Percentiles rank a stretch among this genome's conserved stretches.
These are phyloP conservation scores for Scheffersomyces stipitis DNA, from an alignment of 805 yeast species.

Conservation along the genomic window DNA sequence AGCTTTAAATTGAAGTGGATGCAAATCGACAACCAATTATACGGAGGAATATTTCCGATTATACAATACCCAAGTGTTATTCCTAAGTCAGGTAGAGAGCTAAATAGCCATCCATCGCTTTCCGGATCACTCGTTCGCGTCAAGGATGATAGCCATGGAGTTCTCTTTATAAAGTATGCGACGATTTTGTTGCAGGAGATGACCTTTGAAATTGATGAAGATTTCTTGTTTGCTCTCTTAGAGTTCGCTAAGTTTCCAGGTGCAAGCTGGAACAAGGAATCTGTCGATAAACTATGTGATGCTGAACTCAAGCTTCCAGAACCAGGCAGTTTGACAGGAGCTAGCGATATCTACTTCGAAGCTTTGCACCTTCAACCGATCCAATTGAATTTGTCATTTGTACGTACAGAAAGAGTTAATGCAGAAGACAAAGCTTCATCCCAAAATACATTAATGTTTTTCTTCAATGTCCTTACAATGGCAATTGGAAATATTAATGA, in stretches of 20 bases:
- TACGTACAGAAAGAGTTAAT: slow-evolving; percentile 77
- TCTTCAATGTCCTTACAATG: slow-evolving; percentile 87
- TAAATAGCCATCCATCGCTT: slow-evolving; percentile 86
- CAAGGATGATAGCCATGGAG: slow-evolving; percentile 89
- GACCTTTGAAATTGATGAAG: slow-evolving; percentile 92
- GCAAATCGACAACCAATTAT: slow-evolving; percentile 89
- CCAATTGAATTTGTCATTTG: slow-evolving; percentile 84
- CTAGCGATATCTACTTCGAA: slow-evolving; percentile 86
- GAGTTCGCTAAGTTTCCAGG: slow-evolving; percentile 83
- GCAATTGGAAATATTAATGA: slow-evolving; percentile 96
- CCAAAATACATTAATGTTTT: slow-evolving; percentile 69
- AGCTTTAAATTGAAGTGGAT: slow-evolving; percentile 88
- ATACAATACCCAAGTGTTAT: slow-evolving; percentile 86
- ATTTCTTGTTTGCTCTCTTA: slow-evolving; percentile 75
- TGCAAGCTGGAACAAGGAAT: slow-evolving; percentile 63
- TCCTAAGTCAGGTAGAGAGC: slow-evolving; percentile 79
- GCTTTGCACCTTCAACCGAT: slow-evolving; percentile 90
- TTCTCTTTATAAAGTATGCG: slow-evolving; percentile 85
- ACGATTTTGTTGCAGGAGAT: slow-evolving; percentile 86
- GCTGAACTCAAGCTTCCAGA: slow-evolving; percentile 66
- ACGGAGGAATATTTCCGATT: slow-evolving; percentile 86
- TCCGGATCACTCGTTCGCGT: slow-evolving; percentile 82
- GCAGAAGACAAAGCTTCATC: slow-evolving; percentile 60
- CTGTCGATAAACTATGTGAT: slow-evolving; percentile 57
- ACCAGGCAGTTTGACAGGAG: slow-evolving; percentile 54